Conservation (phyloP, 192 early-diverging fungal species). For the Backusella mclennaniae region DNA sequence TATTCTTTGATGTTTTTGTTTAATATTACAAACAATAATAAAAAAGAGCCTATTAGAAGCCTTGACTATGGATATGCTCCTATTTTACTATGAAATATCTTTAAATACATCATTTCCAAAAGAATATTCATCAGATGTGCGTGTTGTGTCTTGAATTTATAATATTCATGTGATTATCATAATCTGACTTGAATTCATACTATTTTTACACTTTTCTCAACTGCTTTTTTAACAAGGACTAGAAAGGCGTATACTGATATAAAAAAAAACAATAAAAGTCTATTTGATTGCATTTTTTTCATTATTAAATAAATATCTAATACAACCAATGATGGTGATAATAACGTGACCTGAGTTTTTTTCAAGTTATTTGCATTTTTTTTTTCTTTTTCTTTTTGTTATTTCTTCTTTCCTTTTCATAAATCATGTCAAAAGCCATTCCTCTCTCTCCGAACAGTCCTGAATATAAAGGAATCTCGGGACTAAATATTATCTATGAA, state of each 20-base stretch:
- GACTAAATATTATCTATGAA: conserved; percentile 39
- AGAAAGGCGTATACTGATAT: neutral
- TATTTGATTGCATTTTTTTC: too few relatives aligned
- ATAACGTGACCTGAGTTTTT: neutral
- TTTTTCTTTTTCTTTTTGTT: neutral
- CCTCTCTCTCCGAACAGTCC: conserved; percentile 49
- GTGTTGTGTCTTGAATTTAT: too few relatives aligned
- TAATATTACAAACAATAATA: too few relatives aligned
- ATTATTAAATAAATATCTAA: too few relatives aligned
- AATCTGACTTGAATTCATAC: neutral
- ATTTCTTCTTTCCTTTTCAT: neutral
- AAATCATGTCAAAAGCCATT: conserved; percentile 8
- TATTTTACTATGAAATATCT: too few relatives aligned
- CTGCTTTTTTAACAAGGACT: neutral
- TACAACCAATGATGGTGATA: neutral
- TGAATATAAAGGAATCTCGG: conserved; percentile 37
- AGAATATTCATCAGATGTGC: neutral
- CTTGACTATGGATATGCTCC: neutral
- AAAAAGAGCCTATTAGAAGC: neutral
- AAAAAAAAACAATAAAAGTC: too few relatives aligned
- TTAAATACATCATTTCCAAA: neutral
- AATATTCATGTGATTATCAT: neutral
- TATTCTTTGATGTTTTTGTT: neutral
- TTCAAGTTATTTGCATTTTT: neutral
- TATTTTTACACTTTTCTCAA: neutral